phyloP scores from a whole-genome alignment of 495 filamentous ascomycete species.

The Margaritispora aquatica region DNA sequence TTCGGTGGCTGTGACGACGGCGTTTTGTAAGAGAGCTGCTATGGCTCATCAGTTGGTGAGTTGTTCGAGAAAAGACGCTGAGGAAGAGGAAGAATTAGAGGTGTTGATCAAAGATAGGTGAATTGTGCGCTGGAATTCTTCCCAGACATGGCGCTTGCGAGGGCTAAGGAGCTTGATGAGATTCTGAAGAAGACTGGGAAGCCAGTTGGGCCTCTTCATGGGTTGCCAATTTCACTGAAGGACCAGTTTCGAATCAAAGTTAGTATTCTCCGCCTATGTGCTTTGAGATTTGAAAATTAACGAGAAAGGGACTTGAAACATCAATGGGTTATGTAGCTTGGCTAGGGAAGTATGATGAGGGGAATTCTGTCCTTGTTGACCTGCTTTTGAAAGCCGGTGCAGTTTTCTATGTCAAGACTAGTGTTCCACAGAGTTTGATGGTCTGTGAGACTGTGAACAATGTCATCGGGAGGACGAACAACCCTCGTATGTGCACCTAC shows the following conservation, averaged over 20 bases:
- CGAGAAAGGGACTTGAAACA: conserved; percentile 41
- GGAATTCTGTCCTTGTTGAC: conserved; percentile 36
- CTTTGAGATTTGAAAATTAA: conserved; percentile 32
- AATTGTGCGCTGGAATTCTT: conserved; percentile 63
- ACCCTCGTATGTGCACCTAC: conserved; percentile 41
- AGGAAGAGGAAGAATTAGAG: background rate
- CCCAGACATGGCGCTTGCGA: conserved; percentile 52
- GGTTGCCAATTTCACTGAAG: conserved; percentile 60
- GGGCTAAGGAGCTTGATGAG: conserved; percentile 52
- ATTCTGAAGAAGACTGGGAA: conserved; percentile 39
- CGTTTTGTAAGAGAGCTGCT: conserved; percentile 45
- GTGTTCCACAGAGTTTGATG: conserved; percentile 50
- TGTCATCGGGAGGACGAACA: conserved; percentile 59
- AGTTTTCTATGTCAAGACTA: conserved; percentile 62
- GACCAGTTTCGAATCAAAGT: conserved; percentile 57
- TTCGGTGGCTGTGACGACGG: conserved; percentile 37
- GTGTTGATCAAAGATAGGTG: conserved; percentile 28
- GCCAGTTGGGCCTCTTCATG: conserved; percentile 57
- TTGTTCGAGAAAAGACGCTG: conserved; percentile 17
- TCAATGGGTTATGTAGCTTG: conserved; percentile 51
- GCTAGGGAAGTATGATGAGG: conserved; percentile 41
- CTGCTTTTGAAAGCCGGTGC: conserved; percentile 49
- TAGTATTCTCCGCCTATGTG: conserved; percentile 23
- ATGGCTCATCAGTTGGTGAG: conserved; percentile 56
- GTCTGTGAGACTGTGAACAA: conserved; percentile 52